phyloP scores from a whole-genome alignment of 106 monocot species.

The Hemerocallis citrina region DNA sequence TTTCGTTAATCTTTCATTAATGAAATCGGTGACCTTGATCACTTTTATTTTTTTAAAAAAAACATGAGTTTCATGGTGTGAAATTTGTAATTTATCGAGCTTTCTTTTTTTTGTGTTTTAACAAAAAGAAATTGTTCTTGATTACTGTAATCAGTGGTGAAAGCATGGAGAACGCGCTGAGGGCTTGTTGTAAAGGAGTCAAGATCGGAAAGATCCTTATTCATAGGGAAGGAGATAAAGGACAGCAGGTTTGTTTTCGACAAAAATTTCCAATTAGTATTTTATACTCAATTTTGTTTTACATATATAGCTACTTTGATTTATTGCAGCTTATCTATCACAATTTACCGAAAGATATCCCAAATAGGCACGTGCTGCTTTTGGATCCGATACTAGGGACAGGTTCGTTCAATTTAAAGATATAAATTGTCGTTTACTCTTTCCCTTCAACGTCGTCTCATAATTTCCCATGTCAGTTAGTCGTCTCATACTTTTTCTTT shows the following conservation, averaged over 20 bases:
- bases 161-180: slow-evolving; percentile 97
- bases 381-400: slow-evolving; percentile 95
- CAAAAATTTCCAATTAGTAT: background rate
- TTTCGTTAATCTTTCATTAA: too few relatives aligned
- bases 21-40: too few relatives aligned
- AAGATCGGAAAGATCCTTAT: slow-evolving; percentile 99
- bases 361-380: slow-evolving; percentile 81
- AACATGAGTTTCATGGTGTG: background rate
- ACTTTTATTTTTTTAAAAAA: too few relatives aligned
- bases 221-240: slow-evolving; percentile 89
- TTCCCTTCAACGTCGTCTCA: too few relatives aligned
- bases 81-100: background rate
- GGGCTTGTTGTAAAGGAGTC: slow-evolving; percentile 96
- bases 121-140: background rate
- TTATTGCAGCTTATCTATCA: slow-evolving; percentile 75
- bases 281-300: background rate
- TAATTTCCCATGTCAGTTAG: too few relatives aligned
- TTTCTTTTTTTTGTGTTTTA: background rate
- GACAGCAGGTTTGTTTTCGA: slow-evolving; percentile 71
- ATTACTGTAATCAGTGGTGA: slow-evolving; percentile 56
- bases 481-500: too few relatives aligned
- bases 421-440: too few relatives aligned
- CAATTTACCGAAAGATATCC: slow-evolving; percentile 84
- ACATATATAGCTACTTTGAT: background rate
- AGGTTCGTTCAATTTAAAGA: slow-evolving; percentile 16